Percentiles rank a stretch among this genome's conserved stretches.
Evolutionary conservation across 257 asterid genomes (phyloP).

Genomic region (Fraxinus excelsior): DNA sequence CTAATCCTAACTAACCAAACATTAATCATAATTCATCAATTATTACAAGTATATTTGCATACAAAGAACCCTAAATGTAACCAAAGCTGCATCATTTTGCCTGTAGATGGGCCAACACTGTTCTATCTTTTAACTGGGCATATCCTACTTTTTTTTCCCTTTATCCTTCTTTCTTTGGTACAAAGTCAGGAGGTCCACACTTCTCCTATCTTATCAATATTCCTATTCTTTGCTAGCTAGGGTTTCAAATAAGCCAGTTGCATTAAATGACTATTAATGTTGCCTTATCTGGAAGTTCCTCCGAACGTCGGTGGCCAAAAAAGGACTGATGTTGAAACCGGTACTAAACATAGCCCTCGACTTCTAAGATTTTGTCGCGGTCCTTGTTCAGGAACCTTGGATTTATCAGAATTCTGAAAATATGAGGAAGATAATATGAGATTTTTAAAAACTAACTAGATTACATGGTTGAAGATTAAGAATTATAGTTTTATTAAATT

Average conservation of each 20-base stretch:
- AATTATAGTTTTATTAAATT: not conserved
- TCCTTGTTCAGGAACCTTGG: conserved; percentile 58
- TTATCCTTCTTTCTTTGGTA: conserved; percentile 17
- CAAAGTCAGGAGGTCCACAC: conserved; percentile 15
- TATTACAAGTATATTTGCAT: conserved; percentile 47
- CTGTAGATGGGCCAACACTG: conserved; percentile 27
- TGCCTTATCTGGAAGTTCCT: conserved; percentile 56
- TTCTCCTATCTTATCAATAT: conserved; percentile 3
- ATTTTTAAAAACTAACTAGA: not conserved
- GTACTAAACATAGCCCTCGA: conserved; percentile 87
- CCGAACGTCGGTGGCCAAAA: conserved; percentile 92
- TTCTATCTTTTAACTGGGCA: conserved; percentile 22
- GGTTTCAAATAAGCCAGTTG: conserved; percentile 24
- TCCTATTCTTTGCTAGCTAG: conserved; percentile 26
- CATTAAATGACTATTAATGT: not conserved
- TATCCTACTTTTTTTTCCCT: conserved; percentile 19
- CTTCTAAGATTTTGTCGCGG: conserved; percentile 71
- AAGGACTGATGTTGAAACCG: conserved; percentile 73
- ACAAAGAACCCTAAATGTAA: conserved; percentile 37
- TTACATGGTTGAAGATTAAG: not conserved
- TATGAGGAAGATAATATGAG: not conserved
- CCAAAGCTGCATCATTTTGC: conserved; percentile 52
- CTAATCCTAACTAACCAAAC: conserved; percentile 29
- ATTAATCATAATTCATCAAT: conserved; percentile 55
- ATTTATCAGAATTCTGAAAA: conserved; percentile 50